Evolutionary conservation across 2,329 filamentous ascomycete species (phyloP).

Genomic region (Cercospora zeae-maydis): DNA sequence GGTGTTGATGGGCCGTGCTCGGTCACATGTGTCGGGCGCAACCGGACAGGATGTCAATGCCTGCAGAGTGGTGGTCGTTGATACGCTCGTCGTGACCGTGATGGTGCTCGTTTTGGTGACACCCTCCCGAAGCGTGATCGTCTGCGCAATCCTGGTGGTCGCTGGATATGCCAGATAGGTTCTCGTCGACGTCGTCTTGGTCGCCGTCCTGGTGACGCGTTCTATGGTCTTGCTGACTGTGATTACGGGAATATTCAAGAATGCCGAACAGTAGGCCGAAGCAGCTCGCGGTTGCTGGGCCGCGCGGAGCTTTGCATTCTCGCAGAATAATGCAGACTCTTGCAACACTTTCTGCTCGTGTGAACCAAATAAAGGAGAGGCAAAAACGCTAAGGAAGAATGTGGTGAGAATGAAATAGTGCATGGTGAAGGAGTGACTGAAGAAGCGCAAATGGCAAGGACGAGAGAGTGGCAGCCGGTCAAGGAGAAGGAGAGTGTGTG

Average conservation of each 20-base stretch:
- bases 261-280: conserved; percentile 6
- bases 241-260: neutral
- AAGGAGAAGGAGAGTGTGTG: neutral
- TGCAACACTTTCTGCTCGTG: neutral
- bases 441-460: neutral
- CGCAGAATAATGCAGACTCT: neutral
- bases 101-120: neutral
- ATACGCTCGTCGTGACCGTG: conserved; percentile 3
- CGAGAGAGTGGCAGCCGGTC: neutral
- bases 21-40: neutral
- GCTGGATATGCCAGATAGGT: conserved; percentile 4
- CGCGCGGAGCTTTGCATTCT: neutral
- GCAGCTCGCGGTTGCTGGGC: neutral
- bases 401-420: neutral
- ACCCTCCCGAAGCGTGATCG: neutral
- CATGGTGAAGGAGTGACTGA: conserved; percentile 2
- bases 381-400: neutral
- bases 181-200: conserved; percentile 5
- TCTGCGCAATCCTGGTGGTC: neutral
- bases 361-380: neutral
- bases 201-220: neutral
- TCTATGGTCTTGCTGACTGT: neutral
- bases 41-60: neutral
- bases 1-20: neutral
- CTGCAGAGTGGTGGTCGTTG: neutral